phyloP scores from a whole-genome alignment of 805 yeast genomes.

The Metschnikowia lunata region DNA sequence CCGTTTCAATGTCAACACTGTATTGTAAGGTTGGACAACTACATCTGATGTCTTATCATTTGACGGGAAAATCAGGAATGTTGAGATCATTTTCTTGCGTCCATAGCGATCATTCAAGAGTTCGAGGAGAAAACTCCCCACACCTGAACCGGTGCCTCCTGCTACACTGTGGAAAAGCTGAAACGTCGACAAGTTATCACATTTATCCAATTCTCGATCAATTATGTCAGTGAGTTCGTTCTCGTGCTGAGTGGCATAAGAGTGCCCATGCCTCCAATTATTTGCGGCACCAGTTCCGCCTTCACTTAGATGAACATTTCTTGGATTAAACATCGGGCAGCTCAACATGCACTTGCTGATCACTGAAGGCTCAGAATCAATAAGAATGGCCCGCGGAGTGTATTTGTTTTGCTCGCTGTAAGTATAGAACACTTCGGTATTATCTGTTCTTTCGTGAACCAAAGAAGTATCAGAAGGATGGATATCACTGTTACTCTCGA shows the following conservation, averaged over 20 bases:
- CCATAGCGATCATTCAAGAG: constrained; percentile 70
- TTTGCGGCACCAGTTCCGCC: constrained; percentile 94
- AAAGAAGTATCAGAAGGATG: constrained; percentile 3
- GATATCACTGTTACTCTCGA: constrained; percentile 10
- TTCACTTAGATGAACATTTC: constrained; percentile 73
- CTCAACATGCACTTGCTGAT: constrained; percentile 55
- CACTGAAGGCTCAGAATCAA: constrained; percentile 91
- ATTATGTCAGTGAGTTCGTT: constrained; percentile 79
- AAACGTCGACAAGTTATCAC: constrained; percentile 87
- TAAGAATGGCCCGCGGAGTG: constrained; percentile 81
- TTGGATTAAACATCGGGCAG: constrained; percentile 70
- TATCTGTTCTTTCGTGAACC: constrained; percentile 47
- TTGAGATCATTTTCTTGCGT: constrained; percentile 75
- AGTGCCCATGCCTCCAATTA: constrained; percentile 90
- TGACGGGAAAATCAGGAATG: constrained; percentile 83
- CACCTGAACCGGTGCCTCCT: constrained; percentile 98
- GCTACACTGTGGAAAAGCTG: constrained; percentile 92
- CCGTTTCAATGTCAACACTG: constrained; percentile 75
- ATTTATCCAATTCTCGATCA: constrained; percentile 84
- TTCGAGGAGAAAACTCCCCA: constrained; percentile 81
- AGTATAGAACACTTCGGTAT: constrained; percentile 80
- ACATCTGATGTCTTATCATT: constrained; percentile 80
- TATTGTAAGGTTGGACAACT: constrained; percentile 97
- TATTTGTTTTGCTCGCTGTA: constrained; percentile 69
- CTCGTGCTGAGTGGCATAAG: constrained; percentile 60